These are phyloP conservation scores for Coemansia sp. DNA, from an alignment of 192 early-diverging fungal genomes.

Conservation along the genomic window DNA sequence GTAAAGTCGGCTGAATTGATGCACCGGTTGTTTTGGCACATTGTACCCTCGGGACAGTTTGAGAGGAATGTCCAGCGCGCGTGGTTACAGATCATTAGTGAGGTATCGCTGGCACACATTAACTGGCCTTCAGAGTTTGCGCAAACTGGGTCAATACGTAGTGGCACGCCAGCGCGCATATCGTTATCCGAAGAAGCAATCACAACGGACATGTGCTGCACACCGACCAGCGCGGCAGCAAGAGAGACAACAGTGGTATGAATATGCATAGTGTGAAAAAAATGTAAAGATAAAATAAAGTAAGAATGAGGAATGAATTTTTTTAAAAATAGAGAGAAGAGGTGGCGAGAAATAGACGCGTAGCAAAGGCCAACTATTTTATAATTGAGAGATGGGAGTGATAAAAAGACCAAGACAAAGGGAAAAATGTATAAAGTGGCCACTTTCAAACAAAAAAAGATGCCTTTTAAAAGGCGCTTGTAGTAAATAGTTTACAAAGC, in stretches of 20 bases:
- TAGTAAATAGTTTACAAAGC: no score
- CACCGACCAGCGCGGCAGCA: neutral
- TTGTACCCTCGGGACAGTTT: conserved; percentile 9
- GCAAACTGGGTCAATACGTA: neutral
- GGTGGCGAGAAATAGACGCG: neutral
- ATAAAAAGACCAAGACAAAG: neutral
- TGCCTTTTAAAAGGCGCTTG: no score
- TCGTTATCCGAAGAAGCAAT: neutral
- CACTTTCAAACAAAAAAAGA: neutral
- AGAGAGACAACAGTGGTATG: neutral
- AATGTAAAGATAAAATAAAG: neutral
- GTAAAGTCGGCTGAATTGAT: neutral
- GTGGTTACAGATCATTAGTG: neutral
- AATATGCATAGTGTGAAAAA: neutral
- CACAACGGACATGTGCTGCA: neutral
- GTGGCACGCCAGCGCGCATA: neutral
- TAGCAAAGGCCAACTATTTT: neutral
- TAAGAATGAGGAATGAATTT: neutral
- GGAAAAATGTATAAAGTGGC: neutral
- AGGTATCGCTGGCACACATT: neutral
- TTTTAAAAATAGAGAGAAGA: neutral
- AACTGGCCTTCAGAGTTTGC: neutral
- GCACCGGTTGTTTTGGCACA: conserved; percentile 3
- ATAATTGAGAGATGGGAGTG: neutral
- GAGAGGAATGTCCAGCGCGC: neutral